phyloP scores from a whole-genome alignment of 108 stramenopile species.

The Parietichytrium sp. region DNA sequence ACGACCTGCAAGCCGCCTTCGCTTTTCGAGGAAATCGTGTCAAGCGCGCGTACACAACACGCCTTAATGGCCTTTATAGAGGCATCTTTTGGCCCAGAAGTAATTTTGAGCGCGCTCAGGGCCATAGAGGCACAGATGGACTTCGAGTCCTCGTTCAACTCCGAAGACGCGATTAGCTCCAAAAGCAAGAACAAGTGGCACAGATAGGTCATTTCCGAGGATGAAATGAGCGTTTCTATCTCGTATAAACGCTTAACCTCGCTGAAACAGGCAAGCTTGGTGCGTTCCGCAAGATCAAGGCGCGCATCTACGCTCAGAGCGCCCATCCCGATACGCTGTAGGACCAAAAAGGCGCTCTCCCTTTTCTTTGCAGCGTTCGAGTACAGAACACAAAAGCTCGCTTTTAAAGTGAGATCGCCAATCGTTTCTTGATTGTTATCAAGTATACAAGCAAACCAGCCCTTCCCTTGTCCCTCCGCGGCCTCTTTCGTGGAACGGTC shows the following conservation, averaged over 20 bases:
- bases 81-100: neutral
- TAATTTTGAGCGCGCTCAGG: neutral
- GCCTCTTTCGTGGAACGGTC: neutral
- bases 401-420: neutral
- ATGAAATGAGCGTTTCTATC: neutral
- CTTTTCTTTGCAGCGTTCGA: neutral
- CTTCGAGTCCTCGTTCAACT: neutral
- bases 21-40: too few species aligned
- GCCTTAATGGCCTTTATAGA: neutral
- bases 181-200: slow-evolving; percentile 6
- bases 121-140: neutral
- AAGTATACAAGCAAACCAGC: neutral
- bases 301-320: neutral
- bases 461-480: neutral
- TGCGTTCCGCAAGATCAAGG: neutral
- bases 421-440: neutral
- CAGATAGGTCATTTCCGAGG: neutral
- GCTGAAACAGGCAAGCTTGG: neutral
- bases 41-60: too few species aligned
- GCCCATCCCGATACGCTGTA: neutral
- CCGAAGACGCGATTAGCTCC: neutral
- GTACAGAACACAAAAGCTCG: neutral
- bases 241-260: neutral
- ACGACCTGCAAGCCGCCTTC: neutral
- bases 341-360: neutral